Base-by-base conservation (phyloP, 2,329 filamentous ascomycete species). In the Pyrenochaeta sp. region DNA sequence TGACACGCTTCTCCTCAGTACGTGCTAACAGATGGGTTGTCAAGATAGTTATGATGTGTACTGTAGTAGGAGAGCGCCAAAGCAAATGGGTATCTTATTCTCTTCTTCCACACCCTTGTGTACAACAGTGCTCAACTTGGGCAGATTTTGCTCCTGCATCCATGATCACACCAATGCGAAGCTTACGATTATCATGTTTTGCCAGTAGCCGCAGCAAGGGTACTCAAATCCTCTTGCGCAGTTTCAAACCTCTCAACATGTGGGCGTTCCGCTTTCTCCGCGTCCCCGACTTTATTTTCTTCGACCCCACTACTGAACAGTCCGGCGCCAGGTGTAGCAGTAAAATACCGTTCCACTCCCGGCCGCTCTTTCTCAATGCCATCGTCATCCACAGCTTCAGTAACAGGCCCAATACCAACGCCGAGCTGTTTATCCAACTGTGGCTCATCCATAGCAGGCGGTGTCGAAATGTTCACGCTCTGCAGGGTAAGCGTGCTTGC, bases 401-500 rank as follows among this genome's bases (percentile, higher is more conserved):
- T n/a, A 9, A 12, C 49, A 10, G 23, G 7, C 4, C 27, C 51
- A 2, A 47, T n/a, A 27, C 23, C 23, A 30, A 46, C 45, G 20
- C 49, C 59, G 4, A 58, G 41, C 12, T 58, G 46, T 42, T 60
- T 59, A 12, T 51, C 52, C 33, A 44, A 41, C 50, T 17, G 62
- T 57, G 11, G 68, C 52, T 10, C 66, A 53, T 63, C 63, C 1
- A 58, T 35, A 21, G 61, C 56, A 7, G 58, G 51, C 4, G 71
- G 66, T 9, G 64, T 67, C 15, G 30, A 53, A 14, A 72, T 55
- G 29, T 60, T 60, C 2, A 74, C 56, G 55, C 77, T 80, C 23
- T 75, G 73, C 17, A 92, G 74, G 0, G 89, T 91, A 46, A 88
- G 76, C 83, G 89, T 91, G 75, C 88, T 91, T 0, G 87, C 87